phyloP scores from a whole-genome alignment of 1,284 basidiomycete species.

The Puccinia novopanici region DNA sequence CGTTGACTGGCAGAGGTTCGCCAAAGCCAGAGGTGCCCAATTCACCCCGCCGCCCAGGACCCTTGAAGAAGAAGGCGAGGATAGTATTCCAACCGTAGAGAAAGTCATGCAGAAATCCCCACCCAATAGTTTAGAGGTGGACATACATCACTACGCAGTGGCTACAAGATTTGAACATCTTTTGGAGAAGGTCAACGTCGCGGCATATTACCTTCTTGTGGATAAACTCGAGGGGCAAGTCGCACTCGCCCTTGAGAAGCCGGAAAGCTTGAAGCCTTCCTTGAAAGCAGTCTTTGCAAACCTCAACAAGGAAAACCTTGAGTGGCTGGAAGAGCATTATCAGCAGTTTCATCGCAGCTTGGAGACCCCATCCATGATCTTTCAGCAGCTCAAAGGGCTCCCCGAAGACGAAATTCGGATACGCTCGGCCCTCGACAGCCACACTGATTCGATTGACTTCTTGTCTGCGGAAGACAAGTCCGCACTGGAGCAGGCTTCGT shows the following conservation, averaged over 20 bases:
- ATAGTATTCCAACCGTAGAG: not conserved
- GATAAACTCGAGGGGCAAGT: not conserved
- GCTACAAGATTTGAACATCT: not conserved
- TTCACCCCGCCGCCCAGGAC: not conserved
- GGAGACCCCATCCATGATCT: not conserved
- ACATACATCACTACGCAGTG: not conserved
- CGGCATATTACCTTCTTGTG: not conserved
- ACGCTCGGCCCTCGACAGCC: not conserved
- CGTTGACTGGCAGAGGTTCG: not conserved
- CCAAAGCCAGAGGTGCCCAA: not conserved
- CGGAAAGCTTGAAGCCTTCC: not conserved
- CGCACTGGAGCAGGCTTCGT: not conserved
- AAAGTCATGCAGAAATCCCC: not conserved
- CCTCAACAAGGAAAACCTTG: not conserved
- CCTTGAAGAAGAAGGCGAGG: not conserved
- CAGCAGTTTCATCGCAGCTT: not conserved
- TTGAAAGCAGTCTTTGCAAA: not conserved
- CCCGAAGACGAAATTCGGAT: conserved; percentile 2
- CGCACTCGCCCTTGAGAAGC: not conserved
- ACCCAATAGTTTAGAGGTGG: not conserved
- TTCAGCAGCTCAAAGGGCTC: not conserved
- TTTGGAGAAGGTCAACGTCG: not conserved
- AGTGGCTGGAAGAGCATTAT: not conserved
- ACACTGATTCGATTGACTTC: not conserved
- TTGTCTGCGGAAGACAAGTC: not conserved